Evolutionary conservation across 306 rosid species (phyloP).

Genomic region (Cajanus cajan): DNA sequence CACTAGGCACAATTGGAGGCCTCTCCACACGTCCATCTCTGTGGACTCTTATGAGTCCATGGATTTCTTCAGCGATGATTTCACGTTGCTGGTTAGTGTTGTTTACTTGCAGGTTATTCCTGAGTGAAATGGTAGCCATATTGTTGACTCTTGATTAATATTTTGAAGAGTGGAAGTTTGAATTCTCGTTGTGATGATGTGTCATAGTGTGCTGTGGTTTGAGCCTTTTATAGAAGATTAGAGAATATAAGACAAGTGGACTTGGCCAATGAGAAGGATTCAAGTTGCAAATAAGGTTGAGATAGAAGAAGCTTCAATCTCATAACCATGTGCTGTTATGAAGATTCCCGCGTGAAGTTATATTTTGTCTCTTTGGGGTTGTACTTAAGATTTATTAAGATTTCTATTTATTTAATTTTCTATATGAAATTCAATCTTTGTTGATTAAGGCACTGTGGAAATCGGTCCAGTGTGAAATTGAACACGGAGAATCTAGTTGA

Average conservation of each 20-base stretch:
- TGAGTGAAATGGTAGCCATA: constrained; percentile 61
- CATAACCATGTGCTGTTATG: constrained; percentile 23
- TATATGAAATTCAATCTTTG: not conserved
- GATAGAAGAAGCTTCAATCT: constrained; percentile 3
- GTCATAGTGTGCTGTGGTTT: constrained; percentile 22
- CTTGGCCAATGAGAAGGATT: constrained; percentile 7
- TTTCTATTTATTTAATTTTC: not conserved
- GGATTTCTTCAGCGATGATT: constrained; percentile 55
- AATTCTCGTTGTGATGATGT: constrained; percentile 29
- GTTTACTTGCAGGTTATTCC: constrained; percentile 35
- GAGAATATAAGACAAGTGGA: constrained; percentile 7
- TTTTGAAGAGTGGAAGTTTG: not conserved
- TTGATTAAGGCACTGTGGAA: not conserved
- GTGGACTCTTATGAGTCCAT: constrained; percentile 70
- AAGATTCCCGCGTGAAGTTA: constrained; percentile 36
- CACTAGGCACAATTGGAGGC: constrained; percentile 55
- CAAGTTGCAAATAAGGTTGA: constrained; percentile 11
- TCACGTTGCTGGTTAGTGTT: constrained; percentile 44
- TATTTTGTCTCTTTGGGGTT: not conserved
- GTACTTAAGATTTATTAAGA: not conserved
- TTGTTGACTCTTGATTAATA: constrained; percentile 19
- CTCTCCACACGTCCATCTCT: constrained; percentile 71
- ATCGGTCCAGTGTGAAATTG: not conserved
- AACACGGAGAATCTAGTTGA: constrained; percentile 28
- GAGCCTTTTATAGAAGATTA: constrained; percentile 49